These are phyloP conservation scores for Pyrus pyrifolia DNA, from an alignment of 306 rosid genomes.

Conservation along the genomic window DNA sequence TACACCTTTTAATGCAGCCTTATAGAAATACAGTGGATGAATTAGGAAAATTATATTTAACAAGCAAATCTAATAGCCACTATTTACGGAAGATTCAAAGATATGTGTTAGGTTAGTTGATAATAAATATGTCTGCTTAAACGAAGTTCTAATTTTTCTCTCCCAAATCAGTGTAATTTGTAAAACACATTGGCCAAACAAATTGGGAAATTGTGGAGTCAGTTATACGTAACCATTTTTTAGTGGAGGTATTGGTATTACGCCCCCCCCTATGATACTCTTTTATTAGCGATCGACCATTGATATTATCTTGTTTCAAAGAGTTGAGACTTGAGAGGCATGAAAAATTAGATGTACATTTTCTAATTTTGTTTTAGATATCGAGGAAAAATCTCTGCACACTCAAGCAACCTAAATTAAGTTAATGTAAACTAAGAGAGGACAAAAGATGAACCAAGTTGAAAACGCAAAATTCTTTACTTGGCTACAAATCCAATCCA, in stretches of 20 bases:
- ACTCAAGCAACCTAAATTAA: background rate
- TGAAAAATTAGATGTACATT: too few relatives aligned
- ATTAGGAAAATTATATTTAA: background rate
- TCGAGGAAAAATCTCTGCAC: background rate
- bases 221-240: background rate
- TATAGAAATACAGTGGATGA: background rate
- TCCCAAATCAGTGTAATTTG: background rate
- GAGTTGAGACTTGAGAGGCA: too few relatives aligned
- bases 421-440: background rate
- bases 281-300: too few relatives aligned
- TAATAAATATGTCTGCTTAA: too few relatives aligned
- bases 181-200: background rate
- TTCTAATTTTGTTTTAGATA: too few relatives aligned
- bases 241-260: background rate
- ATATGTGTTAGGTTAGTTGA: too few relatives aligned
- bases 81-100: background rate
- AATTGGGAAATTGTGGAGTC: background rate
- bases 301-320: too few relatives aligned
- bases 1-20: constrained; percentile 1
- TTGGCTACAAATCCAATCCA: background rate
- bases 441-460: background rate
- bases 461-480: background rate
- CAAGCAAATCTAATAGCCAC: background rate
- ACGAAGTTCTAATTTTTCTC: background rate
- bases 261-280: too few relatives aligned